These are phyloP conservation scores for Lentinula sp. DNA, from an alignment of 768 basidiomycete genomes.

Conservation along the genomic window DNA sequence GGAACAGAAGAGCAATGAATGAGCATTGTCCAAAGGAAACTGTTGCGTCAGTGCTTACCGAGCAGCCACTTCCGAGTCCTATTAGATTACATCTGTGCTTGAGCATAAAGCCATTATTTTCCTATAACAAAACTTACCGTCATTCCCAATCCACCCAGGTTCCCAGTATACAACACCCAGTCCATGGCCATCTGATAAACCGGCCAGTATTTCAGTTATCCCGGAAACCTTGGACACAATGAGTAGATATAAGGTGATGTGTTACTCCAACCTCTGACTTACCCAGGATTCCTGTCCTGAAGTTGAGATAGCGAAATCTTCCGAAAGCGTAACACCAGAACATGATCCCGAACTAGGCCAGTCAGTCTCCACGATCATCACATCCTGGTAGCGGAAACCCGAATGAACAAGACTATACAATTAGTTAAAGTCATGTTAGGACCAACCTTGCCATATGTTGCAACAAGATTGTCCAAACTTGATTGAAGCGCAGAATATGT, in stretches of 20 bases:
- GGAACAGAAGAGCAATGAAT: not conserved
- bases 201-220: constrained; percentile 39
- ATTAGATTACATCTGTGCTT: not conserved
- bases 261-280: not conserved
- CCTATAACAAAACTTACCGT: constrained; percentile 19
- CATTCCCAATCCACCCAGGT: constrained; percentile 58
- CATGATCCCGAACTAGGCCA: constrained; percentile 44
- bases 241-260: not conserved
- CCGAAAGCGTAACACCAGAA: constrained; percentile 28
- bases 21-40: not conserved
- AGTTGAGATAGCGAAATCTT: constrained; percentile 23
- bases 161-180: constrained; percentile 57
- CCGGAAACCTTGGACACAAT: constrained; percentile 17
- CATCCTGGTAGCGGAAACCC: constrained; percentile 21
- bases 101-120: not conserved
- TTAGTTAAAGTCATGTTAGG: not conserved
- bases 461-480: constrained; percentile 44
- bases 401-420: not conserved
- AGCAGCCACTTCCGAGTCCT: constrained; percentile 31
- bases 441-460: constrained; percentile 41
- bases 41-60: constrained; percentile 20
- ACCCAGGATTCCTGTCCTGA: constrained; percentile 52
- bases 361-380: constrained; percentile 61
- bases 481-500: constrained; percentile 43
- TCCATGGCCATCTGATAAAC: constrained; percentile 40